Percentiles rank a stretch among this genome's conserved stretches.
Conservation (phyloP, 78 protist species). For the Dictyostelium purpureum region DNA sequence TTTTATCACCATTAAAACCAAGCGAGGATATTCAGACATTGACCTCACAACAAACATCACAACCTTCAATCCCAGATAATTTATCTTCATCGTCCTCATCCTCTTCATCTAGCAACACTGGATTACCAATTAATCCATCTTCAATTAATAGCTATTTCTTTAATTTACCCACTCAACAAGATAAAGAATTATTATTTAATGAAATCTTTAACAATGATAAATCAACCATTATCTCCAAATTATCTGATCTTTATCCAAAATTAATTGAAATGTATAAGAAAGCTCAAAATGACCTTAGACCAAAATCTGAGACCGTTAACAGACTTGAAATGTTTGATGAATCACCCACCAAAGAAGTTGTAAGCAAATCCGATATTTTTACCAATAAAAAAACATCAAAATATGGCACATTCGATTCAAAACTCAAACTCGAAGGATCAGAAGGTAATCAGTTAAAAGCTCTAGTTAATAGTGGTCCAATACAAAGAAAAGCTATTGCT, state of each 20-base stretch:
- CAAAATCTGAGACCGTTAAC: neutral
- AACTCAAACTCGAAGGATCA: slow-evolving; percentile 52
- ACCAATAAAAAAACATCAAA: slow-evolving; percentile 38
- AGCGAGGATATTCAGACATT: neutral
- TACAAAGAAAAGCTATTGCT: slow-evolving; percentile 39
- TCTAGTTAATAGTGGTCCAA: slow-evolving; percentile 9
- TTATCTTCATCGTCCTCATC: neutral
- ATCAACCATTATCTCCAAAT: neutral
- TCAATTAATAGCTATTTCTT: slow-evolving; percentile 2
- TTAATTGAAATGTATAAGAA: slow-evolving; percentile 20
- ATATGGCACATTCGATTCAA: slow-evolving; percentile 49
- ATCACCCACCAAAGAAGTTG: neutral
- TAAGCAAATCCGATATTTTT: slow-evolving; percentile 21
- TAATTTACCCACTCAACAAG: slow-evolving; percentile 49
- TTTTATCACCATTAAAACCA: neutral
- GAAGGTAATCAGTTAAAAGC: slow-evolving; percentile 49
- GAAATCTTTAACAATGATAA: neutral
- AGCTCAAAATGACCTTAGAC: neutral
- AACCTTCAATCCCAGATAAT: neutral
- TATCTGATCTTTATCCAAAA: slow-evolving; percentile 27
- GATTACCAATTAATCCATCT: neutral
- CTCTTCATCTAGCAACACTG: neutral
- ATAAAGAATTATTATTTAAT: neutral
- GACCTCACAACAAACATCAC: neutral
- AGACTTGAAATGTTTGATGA: neutral